Conservation (phyloP, 192 early-diverging fungal genomes). For the Ambispora gerdemannii region DNA sequence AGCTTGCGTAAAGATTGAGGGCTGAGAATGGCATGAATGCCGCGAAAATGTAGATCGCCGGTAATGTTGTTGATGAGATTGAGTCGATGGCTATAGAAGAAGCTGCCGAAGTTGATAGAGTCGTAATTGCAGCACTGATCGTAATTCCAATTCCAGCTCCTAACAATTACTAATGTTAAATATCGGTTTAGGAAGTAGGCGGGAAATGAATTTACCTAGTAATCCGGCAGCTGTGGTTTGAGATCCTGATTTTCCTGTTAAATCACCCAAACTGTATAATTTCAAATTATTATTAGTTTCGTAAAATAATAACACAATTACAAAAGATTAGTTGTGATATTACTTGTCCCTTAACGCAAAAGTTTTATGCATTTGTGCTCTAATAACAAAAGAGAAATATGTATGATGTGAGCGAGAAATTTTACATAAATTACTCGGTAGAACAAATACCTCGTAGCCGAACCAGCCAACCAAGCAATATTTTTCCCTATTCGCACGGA, state of each 20-base stretch:
- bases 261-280: constrained; percentile 64
- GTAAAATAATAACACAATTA: no score
- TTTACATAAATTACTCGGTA: neutral
- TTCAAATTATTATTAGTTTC: no score
- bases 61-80: constrained; percentile 28
- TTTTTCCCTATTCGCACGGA: constrained; percentile 52
- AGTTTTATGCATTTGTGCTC: constrained; percentile 77
- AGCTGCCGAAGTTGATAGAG: constrained; percentile 17
- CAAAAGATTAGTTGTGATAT: no score
- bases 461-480: constrained; percentile 80
- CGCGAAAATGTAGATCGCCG: constrained; percentile 57
- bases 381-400: constrained; percentile 1
- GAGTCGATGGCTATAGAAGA: neutral
- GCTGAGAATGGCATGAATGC: constrained; percentile 66
- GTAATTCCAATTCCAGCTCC: constrained; percentile 43
- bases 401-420: neutral
- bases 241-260: constrained; percentile 81
- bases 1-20: constrained; percentile 69
- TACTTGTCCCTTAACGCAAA: constrained; percentile 71
- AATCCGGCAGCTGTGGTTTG: constrained; percentile 81
- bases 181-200: constrained; percentile 10
- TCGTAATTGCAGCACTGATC: constrained; percentile 47
- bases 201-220: constrained; percentile 56
- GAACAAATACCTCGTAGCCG: constrained; percentile 56
- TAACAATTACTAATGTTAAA: constrained; percentile 16